phyloP scores from a whole-genome alignment of 1,284 basidiomycete genomes.

The Blastosporella zonata region DNA sequence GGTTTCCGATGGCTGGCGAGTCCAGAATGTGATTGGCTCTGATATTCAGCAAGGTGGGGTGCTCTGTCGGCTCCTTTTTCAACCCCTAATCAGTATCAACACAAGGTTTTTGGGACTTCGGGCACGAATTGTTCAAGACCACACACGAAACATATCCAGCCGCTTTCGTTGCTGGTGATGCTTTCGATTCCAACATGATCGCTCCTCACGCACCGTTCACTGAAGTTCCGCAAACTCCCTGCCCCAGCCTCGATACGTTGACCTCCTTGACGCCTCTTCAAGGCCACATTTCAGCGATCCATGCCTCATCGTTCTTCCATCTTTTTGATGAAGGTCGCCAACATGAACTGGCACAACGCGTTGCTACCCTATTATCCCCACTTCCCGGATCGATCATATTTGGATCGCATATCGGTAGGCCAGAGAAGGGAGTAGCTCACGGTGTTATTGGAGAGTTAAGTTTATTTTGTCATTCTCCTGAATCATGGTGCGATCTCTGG shows the following conservation, averaged over 20 bases:
- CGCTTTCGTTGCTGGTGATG: slow-evolving; percentile 45
- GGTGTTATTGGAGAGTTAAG: background rate
- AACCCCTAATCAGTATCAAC: background rate
- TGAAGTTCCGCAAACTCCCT: slow-evolving; percentile 22
- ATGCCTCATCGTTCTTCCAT: slow-evolving; percentile 47
- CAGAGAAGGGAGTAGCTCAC: slow-evolving; percentile 23
- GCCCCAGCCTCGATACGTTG: slow-evolving; percentile 28
- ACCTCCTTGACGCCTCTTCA: slow-evolving; percentile 40
- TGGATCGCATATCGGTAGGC: slow-evolving; percentile 20
- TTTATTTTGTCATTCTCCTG: slow-evolving; percentile 35
- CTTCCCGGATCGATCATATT: slow-evolving; percentile 23
- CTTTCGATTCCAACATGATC: slow-evolving; percentile 35
- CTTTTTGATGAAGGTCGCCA: slow-evolving; percentile 45
- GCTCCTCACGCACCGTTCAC: slow-evolving; percentile 27
- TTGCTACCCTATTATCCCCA: slow-evolving; percentile 29
- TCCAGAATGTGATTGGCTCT: slow-evolving; percentile 27
- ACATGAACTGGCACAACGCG: slow-evolving; percentile 32
- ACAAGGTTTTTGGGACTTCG: slow-evolving; percentile 37
- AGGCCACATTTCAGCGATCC: slow-evolving; percentile 41
- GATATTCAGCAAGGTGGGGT: slow-evolving; percentile 27
- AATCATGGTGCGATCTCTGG: slow-evolving; percentile 37
- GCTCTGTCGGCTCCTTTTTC: background rate
- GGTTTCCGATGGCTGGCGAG: slow-evolving; percentile 29
- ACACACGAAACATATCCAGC: slow-evolving; percentile 40
- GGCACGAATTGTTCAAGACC: slow-evolving; percentile 36